Percentiles rank a stretch among this genome's conserved stretches.
phyloP scores from a whole-genome alignment of 2,329 filamentous ascomycete genomes.

The Blastomyces silverae region DNA sequence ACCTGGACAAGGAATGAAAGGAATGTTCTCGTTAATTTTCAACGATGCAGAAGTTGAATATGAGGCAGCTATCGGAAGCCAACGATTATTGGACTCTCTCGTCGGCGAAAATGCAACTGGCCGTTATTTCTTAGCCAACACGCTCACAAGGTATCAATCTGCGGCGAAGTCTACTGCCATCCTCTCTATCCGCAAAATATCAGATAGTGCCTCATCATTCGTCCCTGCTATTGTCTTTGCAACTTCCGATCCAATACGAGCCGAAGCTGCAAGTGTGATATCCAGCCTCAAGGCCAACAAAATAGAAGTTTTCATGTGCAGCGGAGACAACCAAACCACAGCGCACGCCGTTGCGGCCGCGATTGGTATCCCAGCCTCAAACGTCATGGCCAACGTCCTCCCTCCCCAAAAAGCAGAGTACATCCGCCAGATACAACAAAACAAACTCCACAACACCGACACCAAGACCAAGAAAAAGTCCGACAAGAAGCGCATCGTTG shows the following conservation, averaged over 20 bases:
- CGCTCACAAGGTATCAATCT: conserved; percentile 37
- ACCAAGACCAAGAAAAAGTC: conserved; percentile 13
- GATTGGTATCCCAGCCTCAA: conserved; percentile 63
- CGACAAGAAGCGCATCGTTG: conserved; percentile 52
- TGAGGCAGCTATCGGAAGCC: conserved; percentile 53
- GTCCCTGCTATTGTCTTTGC: conserved; percentile 60
- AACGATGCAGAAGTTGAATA: conserved; percentile 27
- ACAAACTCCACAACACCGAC: conserved; percentile 31
- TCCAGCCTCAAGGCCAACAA: conserved; percentile 56
- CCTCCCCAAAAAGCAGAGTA: conserved; percentile 64
- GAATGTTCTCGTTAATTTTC: conserved; percentile 40
- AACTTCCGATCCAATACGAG: conserved; percentile 72
- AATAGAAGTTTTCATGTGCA: conserved; percentile 83
- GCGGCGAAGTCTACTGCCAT: conserved; percentile 42
- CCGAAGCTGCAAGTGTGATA: conserved; percentile 62
- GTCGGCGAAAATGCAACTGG: conserved; percentile 26
- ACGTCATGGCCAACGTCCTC: conserved; percentile 81
- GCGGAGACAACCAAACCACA: conserved; percentile 82
- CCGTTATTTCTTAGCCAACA: conserved; percentile 30
- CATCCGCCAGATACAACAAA: conserved; percentile 49
- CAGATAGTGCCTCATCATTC: conserved; percentile 23
- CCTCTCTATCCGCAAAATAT: conserved; percentile 35
- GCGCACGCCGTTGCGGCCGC: conserved; percentile 68
- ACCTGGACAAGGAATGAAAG: conserved; percentile 53
- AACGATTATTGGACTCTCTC: conserved; percentile 42